Conservation (phyloP, 306 rosid species). For the Alnus rubra region DNA sequence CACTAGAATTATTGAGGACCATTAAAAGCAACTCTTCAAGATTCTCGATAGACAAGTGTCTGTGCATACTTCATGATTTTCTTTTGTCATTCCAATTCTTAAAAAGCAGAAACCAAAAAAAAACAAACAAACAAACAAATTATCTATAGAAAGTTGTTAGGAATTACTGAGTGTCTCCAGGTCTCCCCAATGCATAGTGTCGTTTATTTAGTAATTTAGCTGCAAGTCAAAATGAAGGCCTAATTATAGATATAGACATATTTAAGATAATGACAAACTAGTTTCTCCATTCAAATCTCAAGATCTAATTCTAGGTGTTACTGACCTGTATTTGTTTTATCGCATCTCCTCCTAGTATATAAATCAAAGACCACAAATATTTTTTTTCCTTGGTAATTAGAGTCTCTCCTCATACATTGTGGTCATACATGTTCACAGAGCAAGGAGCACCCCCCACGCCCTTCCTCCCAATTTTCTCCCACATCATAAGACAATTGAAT, state of each 20-base stretch:
- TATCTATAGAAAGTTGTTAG: neutral
- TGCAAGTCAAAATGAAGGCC: neutral
- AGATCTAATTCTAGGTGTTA: neutral
- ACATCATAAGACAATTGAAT: neutral
- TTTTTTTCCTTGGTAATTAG: neutral
- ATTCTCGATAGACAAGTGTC: neutral
- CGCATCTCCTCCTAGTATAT: neutral
- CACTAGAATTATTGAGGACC: neutral
- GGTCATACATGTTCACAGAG: neutral
- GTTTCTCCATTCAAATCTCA: neutral
- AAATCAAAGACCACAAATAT: neutral
- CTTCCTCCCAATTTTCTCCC: neutral
- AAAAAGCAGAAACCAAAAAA: too few species aligned
- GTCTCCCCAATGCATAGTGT: neutral
- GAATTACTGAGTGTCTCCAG: neutral
- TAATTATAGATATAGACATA: neutral
- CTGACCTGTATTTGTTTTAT: neutral
- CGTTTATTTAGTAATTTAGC: neutral
- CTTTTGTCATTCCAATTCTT: neutral
- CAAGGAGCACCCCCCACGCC: neutral
- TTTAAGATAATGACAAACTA: neutral
- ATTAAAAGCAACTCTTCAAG: neutral
- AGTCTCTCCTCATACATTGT: neutral
- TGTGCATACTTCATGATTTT: neutral
- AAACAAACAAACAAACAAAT: too few species aligned